Percentiles rank a stretch among this genome's conserved stretches.
These are phyloP conservation scores for Sarocladium kiliense DNA, from an alignment of 2,329 filamentous ascomycete genomes.

Conservation along the genomic window DNA sequence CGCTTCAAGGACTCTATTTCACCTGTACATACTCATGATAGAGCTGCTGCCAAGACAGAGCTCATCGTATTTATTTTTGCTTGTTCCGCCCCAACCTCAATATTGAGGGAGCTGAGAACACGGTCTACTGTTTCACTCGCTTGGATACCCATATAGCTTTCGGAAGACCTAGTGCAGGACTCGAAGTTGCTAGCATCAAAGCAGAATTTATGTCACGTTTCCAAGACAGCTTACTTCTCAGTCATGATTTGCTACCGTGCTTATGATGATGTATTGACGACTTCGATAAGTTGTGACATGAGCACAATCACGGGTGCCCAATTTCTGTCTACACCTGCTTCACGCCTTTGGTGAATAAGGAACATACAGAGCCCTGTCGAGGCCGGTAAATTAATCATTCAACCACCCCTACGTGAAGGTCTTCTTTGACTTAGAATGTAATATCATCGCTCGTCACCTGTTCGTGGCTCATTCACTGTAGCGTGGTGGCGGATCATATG, in stretches of 20 bases:
- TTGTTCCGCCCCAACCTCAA: background rate
- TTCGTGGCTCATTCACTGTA: background rate
- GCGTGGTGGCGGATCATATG: background rate
- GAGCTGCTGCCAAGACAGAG: background rate
- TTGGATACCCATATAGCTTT: conserved; percentile 8
- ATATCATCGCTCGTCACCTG: background rate
- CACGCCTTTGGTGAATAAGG: too few relatives aligned
- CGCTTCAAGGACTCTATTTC: background rate
- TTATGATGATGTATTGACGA: too few relatives aligned
- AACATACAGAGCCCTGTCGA: too few relatives aligned
- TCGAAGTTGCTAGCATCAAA: background rate
- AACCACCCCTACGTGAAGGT: too few relatives aligned
- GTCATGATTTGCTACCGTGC: too few relatives aligned
- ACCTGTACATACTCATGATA: background rate
- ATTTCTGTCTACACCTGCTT: too few relatives aligned
- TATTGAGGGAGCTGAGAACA: background rate
- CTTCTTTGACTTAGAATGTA: too few relatives aligned
- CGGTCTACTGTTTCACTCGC: background rate
- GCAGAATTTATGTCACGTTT: background rate
- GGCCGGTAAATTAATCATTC: too few relatives aligned
- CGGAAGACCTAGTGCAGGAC: conserved; percentile 8
- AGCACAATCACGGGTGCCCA: too few relatives aligned
- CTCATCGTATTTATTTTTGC: background rate
- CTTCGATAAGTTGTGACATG: too few relatives aligned
- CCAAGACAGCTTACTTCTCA: background rate